phyloP scores from a whole-genome alignment of 495 filamentous ascomycete genomes.

The Geoglossum glabrum region DNA sequence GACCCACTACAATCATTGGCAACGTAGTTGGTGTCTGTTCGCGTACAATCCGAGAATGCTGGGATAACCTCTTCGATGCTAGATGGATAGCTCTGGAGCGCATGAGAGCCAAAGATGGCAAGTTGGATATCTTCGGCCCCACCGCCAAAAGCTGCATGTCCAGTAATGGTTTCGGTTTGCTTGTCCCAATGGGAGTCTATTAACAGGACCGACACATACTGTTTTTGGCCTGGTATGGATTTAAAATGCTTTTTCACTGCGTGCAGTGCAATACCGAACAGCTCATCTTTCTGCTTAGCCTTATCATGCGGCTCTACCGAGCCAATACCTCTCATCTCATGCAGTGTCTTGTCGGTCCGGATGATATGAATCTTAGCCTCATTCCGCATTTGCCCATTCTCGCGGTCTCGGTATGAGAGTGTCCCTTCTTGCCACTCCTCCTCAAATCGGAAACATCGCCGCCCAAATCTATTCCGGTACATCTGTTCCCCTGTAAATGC shows the following conservation, averaged over 20 bases:
- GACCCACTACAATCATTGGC: slow-evolving; percentile 70
- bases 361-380: slow-evolving; percentile 78
- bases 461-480: slow-evolving; percentile 65
- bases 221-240: slow-evolving; percentile 50
- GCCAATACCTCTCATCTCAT: slow-evolving; percentile 59
- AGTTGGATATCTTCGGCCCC: slow-evolving; percentile 50
- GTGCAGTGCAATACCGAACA: slow-evolving; percentile 55
- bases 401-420: slow-evolving; percentile 46
- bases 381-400: slow-evolving; percentile 54
- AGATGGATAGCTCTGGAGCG: slow-evolving; percentile 68
- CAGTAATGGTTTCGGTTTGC: slow-evolving; percentile 41
- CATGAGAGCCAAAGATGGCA: slow-evolving; percentile 78
- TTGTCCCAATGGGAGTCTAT: slow-evolving; percentile 81
- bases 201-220: slow-evolving; percentile 66
- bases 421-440: slow-evolving; percentile 81
- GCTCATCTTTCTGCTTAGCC: slow-evolving; percentile 43
- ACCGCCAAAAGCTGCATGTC: slow-evolving; percentile 65
- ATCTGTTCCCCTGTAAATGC: slow-evolving; percentile 91
- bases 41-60: slow-evolving; percentile 72
- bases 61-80: slow-evolving; percentile 70
- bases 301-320: slow-evolving; percentile 58
- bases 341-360: slow-evolving; percentile 60
- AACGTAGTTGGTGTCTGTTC: slow-evolving; percentile 60
- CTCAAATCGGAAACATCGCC: slow-evolving; percentile 71
- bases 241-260: slow-evolving; percentile 60